Evolutionary conservation across 805 yeast species (phyloP).

Genomic region (Metschnikowia reukaufii): DNA sequence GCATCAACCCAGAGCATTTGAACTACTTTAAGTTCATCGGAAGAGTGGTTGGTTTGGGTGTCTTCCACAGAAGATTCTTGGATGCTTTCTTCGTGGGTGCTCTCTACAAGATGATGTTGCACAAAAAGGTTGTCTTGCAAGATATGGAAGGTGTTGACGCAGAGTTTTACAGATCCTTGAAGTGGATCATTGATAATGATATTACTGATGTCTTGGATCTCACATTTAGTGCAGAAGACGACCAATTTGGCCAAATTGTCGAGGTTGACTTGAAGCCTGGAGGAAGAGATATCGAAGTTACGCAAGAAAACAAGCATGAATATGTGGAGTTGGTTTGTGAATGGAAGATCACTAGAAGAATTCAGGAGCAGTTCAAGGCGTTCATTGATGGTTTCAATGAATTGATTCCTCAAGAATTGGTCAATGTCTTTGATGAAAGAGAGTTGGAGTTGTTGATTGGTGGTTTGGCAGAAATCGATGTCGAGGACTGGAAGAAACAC

Average conservation of each 20-base stretch:
- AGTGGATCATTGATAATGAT: constrained; percentile 95
- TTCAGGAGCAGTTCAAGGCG: constrained; percentile 93
- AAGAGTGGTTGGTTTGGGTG: constrained; percentile 96
- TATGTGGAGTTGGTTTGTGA: constrained; percentile 93
- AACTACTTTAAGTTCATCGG: constrained; percentile 98
- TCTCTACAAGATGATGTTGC: constrained; percentile 94
- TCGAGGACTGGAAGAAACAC: constrained; percentile 98
- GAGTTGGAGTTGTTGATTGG: constrained; percentile 96
- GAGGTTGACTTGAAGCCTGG: constrained; percentile 86
- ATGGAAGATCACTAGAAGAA: constrained; percentile 92
- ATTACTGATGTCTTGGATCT: constrained; percentile 79
- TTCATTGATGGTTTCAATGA: constrained; percentile 97
- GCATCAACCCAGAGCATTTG: constrained; percentile 95
- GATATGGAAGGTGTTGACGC: constrained; percentile 99
- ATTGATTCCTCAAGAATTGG: constrained; percentile 93
- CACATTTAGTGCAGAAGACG: constrained; percentile 88
- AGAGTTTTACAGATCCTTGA: constrained; percentile 89
- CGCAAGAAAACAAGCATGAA: constrained; percentile 85
- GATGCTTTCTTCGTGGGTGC: constrained; percentile 99
- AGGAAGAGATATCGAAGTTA: constrained; percentile 87
- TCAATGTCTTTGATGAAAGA: constrained; percentile 95
- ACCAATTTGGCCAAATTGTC: constrained; percentile 89
- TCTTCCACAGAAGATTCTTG: constrained; percentile 95
- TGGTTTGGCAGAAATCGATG: constrained; percentile 96
- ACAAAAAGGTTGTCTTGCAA: constrained; percentile 88